A percentile compares a stretch with the other conserved stretches of the same genome.
phyloP scores from a whole-genome alignment of 176 grass and related monocot species.

The Leersia perrieri region DNA sequence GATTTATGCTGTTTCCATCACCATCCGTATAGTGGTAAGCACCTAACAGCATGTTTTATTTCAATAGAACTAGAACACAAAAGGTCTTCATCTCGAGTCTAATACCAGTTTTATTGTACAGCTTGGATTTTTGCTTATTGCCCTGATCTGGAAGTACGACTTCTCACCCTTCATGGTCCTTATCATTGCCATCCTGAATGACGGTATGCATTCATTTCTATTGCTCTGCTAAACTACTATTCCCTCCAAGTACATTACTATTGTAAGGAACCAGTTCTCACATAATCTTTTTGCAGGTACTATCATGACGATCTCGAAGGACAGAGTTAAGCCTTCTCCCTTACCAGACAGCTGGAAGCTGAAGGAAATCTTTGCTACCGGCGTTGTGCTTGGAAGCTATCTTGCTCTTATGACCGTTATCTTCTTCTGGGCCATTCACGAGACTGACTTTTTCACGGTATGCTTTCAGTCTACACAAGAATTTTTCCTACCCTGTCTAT shows the following conservation, averaged over 20 bases:
- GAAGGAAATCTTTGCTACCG: conserved; percentile 93
- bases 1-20: conserved; percentile 99
- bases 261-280: conserved; percentile 9
- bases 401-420: conserved; percentile 94
- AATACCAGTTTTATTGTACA: conserved; percentile 36
- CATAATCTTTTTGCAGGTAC: conserved; percentile 53
- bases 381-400: conserved; percentile 77
- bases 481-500: not conserved
- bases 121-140: conserved; percentile 95
- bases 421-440: conserved; percentile 91
- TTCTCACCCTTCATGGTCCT: conserved; percentile 99
- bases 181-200: conserved; percentile 98
- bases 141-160: conserved; percentile 89
- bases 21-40: conserved; percentile 97
- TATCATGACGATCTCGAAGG: conserved; percentile 98
- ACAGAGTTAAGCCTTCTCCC: conserved; percentile 92
- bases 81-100: not conserved
- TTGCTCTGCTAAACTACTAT: not conserved
- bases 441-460: conserved; percentile 83
- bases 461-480: conserved; percentile 1
- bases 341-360: conserved; percentile 96
- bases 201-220: conserved; percentile 52
- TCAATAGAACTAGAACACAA: not conserved
- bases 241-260: not conserved
- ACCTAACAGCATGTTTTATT: not conserved